Conservation (phyloP, 148 eudicot genomes). For the Tetragonia tetragonoides region DNA sequence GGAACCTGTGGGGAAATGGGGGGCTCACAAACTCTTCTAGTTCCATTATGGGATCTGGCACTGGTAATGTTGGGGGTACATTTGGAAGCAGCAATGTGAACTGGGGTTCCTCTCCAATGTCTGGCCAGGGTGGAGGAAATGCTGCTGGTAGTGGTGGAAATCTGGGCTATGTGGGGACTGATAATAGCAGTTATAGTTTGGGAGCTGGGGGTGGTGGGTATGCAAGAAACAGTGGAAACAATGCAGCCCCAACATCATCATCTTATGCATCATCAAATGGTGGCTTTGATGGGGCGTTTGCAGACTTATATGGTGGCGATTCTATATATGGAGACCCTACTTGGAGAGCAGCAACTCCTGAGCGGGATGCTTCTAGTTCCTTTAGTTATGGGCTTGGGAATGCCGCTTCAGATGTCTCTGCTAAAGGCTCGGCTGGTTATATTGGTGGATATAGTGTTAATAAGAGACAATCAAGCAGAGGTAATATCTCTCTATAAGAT, state of each 20-base stretch:
- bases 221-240: constrained; percentile 46
- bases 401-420: constrained; percentile 40
- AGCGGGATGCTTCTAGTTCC: constrained; percentile 51
- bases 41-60: constrained; percentile 40
- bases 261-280: constrained; percentile 44
- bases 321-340: constrained; percentile 54
- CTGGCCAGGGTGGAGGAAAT: constrained; percentile 46
- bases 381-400: constrained; percentile 59
- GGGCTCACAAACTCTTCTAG: constrained; percentile 41
- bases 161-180: constrained; percentile 46
- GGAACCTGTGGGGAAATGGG: constrained; percentile 55
- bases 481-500: constrained; percentile 28
- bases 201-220: constrained; percentile 51
- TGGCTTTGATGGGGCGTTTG: constrained; percentile 52
- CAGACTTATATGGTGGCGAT: constrained; percentile 56
- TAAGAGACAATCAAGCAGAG: constrained; percentile 60
- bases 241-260: constrained; percentile 42
- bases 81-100: constrained; percentile 40
- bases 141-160: constrained; percentile 39
- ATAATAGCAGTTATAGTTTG: constrained; percentile 45
- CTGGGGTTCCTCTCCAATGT: constrained; percentile 48
- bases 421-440: constrained; percentile 51
- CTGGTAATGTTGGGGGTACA: constrained; percentile 31
- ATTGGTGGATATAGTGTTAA: constrained; percentile 56
- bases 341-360: constrained; percentile 59